phyloP scores from a whole-genome alignment of 2,329 filamentous ascomycete genomes.

The Aspergillus latus region DNA sequence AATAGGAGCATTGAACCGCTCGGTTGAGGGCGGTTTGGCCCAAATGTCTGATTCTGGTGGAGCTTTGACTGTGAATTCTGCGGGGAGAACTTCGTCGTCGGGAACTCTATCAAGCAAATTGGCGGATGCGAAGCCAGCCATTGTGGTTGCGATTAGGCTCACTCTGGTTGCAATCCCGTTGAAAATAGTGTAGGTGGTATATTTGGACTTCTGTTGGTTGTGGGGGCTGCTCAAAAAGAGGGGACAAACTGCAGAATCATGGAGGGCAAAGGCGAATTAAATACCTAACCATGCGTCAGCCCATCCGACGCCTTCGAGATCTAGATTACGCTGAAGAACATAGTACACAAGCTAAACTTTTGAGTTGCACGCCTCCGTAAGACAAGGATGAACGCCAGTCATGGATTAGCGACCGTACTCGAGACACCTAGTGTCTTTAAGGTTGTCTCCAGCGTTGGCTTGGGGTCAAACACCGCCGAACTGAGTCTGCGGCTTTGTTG shows the following conservation, averaged over 20 bases:
- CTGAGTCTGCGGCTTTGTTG: not conserved
- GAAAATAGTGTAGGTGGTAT: not conserved
- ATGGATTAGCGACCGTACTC: not conserved
- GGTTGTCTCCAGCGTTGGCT: not conserved
- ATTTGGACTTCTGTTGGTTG: not conserved
- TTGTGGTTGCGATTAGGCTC: slow-evolving; percentile 16
- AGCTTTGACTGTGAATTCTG: slow-evolving; percentile 56
- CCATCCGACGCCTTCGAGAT: slow-evolving; percentile 2
- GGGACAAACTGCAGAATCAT: not conserved
- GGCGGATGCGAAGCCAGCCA: slow-evolving; percentile 36
- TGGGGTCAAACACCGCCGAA: not conserved
- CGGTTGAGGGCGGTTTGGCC: slow-evolving; percentile 68
- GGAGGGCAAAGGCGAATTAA: slow-evolving; percentile 1
- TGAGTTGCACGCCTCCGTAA: slow-evolving; percentile 2
- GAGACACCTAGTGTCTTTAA: not conserved
- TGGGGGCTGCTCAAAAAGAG: not conserved
- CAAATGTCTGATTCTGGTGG: slow-evolving; percentile 69
- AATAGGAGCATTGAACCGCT: slow-evolving; percentile 61
- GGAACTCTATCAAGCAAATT: slow-evolving; percentile 36
- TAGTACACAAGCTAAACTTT: not conserved
- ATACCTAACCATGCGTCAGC: slow-evolving; percentile 10
- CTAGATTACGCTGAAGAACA: slow-evolving; percentile 9
- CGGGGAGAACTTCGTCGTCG: slow-evolving; percentile 28
- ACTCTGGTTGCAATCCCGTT: not conserved
- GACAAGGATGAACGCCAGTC: slow-evolving; percentile 5